Evolutionary conservation across 768 basidiomycete species (phyloP), one percentile per base, ranked within the genome.

Genomic region (Leccinellum luteum): DNA sequence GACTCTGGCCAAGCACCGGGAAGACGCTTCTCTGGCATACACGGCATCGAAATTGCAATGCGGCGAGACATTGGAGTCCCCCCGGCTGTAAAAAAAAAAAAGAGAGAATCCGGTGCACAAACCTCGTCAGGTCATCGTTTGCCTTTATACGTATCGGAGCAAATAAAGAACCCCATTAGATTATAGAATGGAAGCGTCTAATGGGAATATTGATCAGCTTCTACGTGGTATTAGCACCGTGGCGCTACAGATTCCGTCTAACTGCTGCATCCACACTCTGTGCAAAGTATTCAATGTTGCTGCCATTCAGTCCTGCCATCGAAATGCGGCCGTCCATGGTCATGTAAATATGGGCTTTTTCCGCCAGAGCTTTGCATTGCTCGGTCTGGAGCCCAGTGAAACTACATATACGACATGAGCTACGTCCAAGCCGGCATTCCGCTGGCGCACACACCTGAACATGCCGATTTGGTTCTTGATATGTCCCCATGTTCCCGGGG

Each of bases 391-490:
- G 74, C 21, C 94, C 94, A 48, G 93, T 96, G 78, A 92, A 95
- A 74, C 91, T 90, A 65, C 23, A 28, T 51, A 25, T 8, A 34
- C 34, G 32, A 17, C 25, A 53, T 61, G 28, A 65, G 54, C 43
- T 38, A 27, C 25, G 5, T 41, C 38, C n/a, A 2, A n/a, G 14
- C 12, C 4, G 25, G 48, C 23, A 35, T 34, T 17, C 17, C 35
- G 6, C 8, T 53, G 53, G 69, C 50, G 27, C 21, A 66, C 79
- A 59, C 71, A 94, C 94, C 92, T 93, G 81, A 95, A 95, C 94
- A 98, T 96, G 73, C 96, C 96, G 60, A 94, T 95, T 72, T 98
- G 94, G 69, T 85, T 86, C 75, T 91, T 92, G 75, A 98, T 92
- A 73, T 98, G 96, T 9, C 83, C 81, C 97, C 97, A 98, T 57